phyloP scores from a whole-genome alignment of 768 basidiomycete genomes.

The Amanita muscaria region DNA sequence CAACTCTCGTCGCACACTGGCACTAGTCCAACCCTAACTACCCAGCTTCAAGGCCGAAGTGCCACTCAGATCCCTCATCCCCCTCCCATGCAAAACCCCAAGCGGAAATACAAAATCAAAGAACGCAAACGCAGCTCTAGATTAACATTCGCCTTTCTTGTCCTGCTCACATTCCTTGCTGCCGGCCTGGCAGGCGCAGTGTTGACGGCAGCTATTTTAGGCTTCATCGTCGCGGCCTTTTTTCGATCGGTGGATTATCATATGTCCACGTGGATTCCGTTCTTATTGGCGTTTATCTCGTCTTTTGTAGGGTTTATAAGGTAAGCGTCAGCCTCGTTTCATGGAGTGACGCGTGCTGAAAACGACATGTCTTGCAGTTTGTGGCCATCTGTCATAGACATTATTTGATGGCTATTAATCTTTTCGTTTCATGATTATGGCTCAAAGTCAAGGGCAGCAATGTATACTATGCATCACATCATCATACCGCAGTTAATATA shows the following conservation, averaged over 20 bases:
- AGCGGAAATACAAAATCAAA: not conserved
- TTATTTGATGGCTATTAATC: conserved; percentile 19
- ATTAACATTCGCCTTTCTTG: conserved; percentile 37
- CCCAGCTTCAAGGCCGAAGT: not conserved
- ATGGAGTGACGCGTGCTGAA: not conserved
- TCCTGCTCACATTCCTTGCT: conserved; percentile 32
- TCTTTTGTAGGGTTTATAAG: conserved; percentile 34
- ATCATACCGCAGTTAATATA: no score
- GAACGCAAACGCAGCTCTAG: conserved; percentile 35
- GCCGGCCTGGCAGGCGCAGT: conserved; percentile 38
- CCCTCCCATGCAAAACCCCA: not conserved
- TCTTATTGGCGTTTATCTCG: conserved; percentile 34
- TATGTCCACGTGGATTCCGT: conserved; percentile 49
- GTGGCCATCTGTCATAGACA: conserved; percentile 38
- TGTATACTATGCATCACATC: conserved; percentile 4
- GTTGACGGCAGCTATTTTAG: conserved; percentile 37
- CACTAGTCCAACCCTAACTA: not conserved
- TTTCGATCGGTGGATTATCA: conserved; percentile 36
- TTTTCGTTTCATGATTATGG: not conserved
- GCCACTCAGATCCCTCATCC: not conserved
- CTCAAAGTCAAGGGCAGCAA: not conserved
- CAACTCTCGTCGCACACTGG: not conserved
- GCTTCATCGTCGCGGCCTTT: conserved; percentile 35
- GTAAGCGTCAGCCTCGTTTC: conserved; percentile 13
- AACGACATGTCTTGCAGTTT: conserved; percentile 18